Percentiles rank a stretch among this genome's conserved stretches.
These are phyloP conservation scores for Solanum piurae DNA, from an alignment of 257 asterid genomes.

Conservation along the genomic window DNA sequence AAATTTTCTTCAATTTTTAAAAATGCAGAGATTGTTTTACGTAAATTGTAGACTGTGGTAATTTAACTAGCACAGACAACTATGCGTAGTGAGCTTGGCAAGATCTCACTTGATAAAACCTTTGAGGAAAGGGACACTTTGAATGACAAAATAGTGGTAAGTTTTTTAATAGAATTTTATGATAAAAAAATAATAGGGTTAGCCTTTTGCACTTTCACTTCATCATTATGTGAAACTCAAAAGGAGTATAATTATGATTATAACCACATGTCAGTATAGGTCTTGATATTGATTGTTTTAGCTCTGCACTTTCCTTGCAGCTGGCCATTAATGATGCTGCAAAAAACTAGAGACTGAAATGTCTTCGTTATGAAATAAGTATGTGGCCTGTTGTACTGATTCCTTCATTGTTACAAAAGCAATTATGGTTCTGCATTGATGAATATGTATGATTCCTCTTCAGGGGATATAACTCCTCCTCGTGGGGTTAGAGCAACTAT, in stretches of 20 bases:
- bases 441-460: background rate
- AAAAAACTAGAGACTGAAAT: constrained; percentile 1
- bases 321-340: constrained; percentile 2
- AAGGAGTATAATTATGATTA: too few species aligned
- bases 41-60: constrained; percentile 48
- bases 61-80: constrained; percentile 91
- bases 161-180: constrained; percentile 1
- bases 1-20: background rate
- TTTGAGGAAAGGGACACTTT: constrained; percentile 85
- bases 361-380: constrained; percentile 1
- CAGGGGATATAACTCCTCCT: constrained; percentile 6
- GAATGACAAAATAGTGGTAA: constrained; percentile 80
- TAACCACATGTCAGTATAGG: too few species aligned
- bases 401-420: background rate
- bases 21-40: background rate
- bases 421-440: background rate
- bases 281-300: too few species aligned
- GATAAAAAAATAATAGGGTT: background rate
- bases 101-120: constrained; percentile 88
- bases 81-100: constrained; percentile 94
- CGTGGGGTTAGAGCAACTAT: constrained; percentile 1
- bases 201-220: background rate
- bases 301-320: background rate
- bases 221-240: too few species aligned
- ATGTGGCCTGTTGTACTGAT: background rate